Evolutionary conservation across 2,329 filamentous ascomycete species (phyloP), one percentile per base, ranked within the genome.

Genomic region (Sclerotinia spermophila): DNA sequence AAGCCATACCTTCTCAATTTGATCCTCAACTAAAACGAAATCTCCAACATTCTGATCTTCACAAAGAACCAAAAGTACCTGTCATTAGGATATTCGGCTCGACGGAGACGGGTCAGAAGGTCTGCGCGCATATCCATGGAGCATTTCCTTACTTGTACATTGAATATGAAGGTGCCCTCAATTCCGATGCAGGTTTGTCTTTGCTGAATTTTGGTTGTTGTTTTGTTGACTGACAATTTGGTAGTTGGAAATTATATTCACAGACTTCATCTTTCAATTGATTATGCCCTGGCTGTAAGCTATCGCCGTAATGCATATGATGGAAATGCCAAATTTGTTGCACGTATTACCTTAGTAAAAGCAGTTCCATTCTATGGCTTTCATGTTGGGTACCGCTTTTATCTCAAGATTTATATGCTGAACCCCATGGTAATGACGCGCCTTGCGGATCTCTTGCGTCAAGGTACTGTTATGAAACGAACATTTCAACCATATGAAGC

Each of bases 321-420:
- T 76, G 87, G 87, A 68, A 90, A 89, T 72, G 86, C 87, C 56
- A 85, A 81, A 77, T 97, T 92, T 79, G 94, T 98, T 51, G 95
- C 94, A 38, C 91, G 96, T 75, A 94, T 99, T 78, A 95, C 92
- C 10, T 84, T 97, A 7, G 91, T 96, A 73, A 98, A 99, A 80
- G 96, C 94, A 5, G 86, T 97, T 30, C 96, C 96, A 0, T 99
- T 97, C 82, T 99, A 97, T 79, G 96, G 96, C 27, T 98, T 96
- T 78, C 87, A 97, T 81, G 93, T 98, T 67, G 96, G 96, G 69
- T 97, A 97, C 80, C 89, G 87, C 58, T 92, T 92, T 80, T 99
- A 93, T 78, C 87, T 97, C 77, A 99, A 99, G 80, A 92, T 99
- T 71, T 98, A 99, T 79, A 87, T 98, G 82, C 87, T 97, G 75